phyloP scores from a whole-genome alignment of 1,284 basidiomycete genomes.

The Earliella scabrosa region DNA sequence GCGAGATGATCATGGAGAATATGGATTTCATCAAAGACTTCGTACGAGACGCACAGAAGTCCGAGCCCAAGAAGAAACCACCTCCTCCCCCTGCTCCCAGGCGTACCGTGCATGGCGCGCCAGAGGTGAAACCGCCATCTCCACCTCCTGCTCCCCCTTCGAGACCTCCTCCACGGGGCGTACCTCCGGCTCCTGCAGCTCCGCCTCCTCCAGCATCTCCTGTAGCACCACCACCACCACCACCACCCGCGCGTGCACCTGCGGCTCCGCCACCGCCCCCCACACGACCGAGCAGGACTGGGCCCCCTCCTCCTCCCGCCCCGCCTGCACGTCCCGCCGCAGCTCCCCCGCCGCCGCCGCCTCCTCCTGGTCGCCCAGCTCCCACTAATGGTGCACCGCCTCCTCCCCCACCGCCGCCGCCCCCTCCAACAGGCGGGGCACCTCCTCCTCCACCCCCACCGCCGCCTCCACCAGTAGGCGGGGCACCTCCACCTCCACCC shows the following conservation, averaged over 20 bases:
- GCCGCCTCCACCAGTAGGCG: slow-evolving; percentile 38
- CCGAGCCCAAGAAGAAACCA: slow-evolving; percentile 43
- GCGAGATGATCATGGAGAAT: slow-evolving; percentile 70
- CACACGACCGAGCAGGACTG: slow-evolving; percentile 27
- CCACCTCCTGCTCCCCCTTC: slow-evolving; percentile 29
- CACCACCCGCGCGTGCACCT: slow-evolving; percentile 24
- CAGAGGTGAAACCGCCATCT: slow-evolving; percentile 34
- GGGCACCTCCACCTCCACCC: slow-evolving; percentile 36
- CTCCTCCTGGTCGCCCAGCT: slow-evolving; percentile 37
- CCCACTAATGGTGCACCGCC: slow-evolving; percentile 38
- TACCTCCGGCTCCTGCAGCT: slow-evolving; percentile 16
- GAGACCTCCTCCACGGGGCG: slow-evolving; percentile 20
- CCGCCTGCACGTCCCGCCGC: slow-evolving; percentile 38
- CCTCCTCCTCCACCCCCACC: slow-evolving; percentile 39
- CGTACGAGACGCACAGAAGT: slow-evolving; percentile 62
- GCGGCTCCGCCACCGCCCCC: slow-evolving; percentile 33
- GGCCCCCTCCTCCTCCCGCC: slow-evolving; percentile 41
- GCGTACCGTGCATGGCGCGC: slow-evolving; percentile 36
- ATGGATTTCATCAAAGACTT: slow-evolving; percentile 92
- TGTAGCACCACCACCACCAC: slow-evolving; percentile 28
- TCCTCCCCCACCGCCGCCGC: slow-evolving; percentile 44
- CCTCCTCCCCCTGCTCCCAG: slow-evolving; percentile 62
- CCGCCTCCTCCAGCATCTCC: slow-evolving; percentile 21
- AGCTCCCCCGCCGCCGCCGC: slow-evolving; percentile 41
- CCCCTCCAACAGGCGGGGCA: slow-evolving; percentile 39